Evolutionary conservation across 169 alveolate species (phyloP), one percentile per base, ranked within the genome.

Genomic region (Eimeria maxima): DNA sequence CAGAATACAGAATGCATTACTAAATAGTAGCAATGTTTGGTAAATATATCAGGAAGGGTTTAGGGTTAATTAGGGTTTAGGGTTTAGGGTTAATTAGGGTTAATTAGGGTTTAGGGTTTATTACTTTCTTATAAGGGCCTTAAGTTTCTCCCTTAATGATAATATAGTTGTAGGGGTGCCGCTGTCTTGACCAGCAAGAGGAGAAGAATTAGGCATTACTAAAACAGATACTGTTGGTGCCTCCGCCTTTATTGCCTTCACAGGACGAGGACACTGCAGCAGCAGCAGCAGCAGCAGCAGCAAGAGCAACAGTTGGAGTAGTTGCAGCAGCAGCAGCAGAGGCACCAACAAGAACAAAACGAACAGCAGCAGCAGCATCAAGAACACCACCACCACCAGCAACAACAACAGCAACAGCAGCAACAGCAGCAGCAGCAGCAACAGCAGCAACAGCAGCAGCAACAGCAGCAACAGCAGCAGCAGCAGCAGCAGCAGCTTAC

Each of bases 21-120:
- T 8, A 50, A 50, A 8, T 50, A 50, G 60, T 50, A 13, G 6
- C 13, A 50, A 50, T 50, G 6, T 13, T 50, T 50, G 13, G 13
- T 50, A 8, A 16, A 69, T 71, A 5, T 71, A n/a, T n/a, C n/a
- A n/a, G n/a, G n/a, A n/a, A 73, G 83, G 16, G 47, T 73, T 73
- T 18, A 42, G 83, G 50, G 47, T 73, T 73, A n/a, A n/a, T n/a
- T 73, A 73, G 83, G 50, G 50, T 29, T n/a, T 73, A 33, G 50
- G 50, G 83, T 73, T 73, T 73, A 73, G 50, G 50, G 83, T 27
- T 73, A n/a, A n/a, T n/a, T n/a, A n/a, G n/a, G n/a, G n/a, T n/a
- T n/a, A n/a, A n/a, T n/a, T 27, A 73, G 50, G 83, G 83, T 33
- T 73, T 73, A 33, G 50, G 83, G 83, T 73, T 60, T 60, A 53